A percentile compares a stretch with the other conserved stretches of the same genome.
phyloP scores from a whole-genome alignment of 306 rosid species.

The Castanea crenata region DNA sequence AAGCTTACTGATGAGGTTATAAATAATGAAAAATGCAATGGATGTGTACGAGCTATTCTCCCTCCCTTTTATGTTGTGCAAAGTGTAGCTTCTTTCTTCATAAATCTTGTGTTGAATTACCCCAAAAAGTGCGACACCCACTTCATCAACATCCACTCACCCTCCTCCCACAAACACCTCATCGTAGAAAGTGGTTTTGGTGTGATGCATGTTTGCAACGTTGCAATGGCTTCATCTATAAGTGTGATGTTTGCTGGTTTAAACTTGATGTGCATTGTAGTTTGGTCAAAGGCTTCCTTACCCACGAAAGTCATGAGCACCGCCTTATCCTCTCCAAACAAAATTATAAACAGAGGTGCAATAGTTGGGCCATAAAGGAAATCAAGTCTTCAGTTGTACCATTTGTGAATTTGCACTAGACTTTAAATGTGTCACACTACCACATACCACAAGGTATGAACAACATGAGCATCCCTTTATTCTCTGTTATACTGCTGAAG shows the following conservation, averaged over 20 bases:
- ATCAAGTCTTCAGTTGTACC: too few species aligned
- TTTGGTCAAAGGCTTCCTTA: not conserved
- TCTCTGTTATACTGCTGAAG: too few species aligned
- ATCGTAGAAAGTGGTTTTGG: not conserved
- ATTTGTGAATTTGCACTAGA: too few species aligned
- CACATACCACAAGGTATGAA: too few species aligned
- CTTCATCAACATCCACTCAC: not conserved
- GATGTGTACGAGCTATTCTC: not conserved
- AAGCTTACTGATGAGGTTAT: too few species aligned
- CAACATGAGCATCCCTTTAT: too few species aligned
- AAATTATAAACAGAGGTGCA: too few species aligned
- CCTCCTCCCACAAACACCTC: not conserved
- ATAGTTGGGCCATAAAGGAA: too few species aligned
- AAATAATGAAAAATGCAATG: not conserved
- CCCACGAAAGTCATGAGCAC: not conserved
- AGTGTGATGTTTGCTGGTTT: not conserved
- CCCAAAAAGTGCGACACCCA: not conserved
- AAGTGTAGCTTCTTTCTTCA: not conserved
- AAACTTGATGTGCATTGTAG: not conserved
- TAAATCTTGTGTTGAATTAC: not conserved
- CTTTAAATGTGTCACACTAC: too few species aligned
- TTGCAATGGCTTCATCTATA: not conserved
- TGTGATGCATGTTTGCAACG: not conserved
- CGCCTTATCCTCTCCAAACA: not conserved
- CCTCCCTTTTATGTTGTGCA: not conserved